A percentile compares a stretch with the other conserved stretches of the same genome.
Conservation (phyloP, 176 grass and related monocot species). For the Aegilops bicornis region DNA sequence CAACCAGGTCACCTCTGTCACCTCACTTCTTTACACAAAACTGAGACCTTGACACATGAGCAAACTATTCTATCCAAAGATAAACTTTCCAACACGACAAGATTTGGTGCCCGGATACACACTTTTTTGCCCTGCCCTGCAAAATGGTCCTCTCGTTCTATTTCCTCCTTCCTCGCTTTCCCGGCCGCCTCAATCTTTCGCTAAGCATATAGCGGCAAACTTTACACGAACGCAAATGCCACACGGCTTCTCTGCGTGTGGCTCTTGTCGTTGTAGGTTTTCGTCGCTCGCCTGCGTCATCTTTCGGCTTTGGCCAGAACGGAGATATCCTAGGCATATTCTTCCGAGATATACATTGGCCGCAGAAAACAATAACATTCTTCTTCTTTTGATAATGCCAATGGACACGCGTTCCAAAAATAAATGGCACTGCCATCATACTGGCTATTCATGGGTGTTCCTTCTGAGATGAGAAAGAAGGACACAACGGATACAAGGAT, state of each 20-base stretch:
- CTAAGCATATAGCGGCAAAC: slow-evolving; percentile 8
- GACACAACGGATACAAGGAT: neutral
- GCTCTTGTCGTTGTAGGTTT: neutral
- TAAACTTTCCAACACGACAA: slow-evolving; percentile 31
- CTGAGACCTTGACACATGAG: slow-evolving; percentile 20
- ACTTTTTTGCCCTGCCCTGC: neutral
- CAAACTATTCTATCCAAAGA: slow-evolving; percentile 6
- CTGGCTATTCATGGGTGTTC: neutral
- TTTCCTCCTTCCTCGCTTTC: slow-evolving; percentile 11
- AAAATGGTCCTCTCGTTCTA: neutral
- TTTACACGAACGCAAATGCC: slow-evolving; percentile 29
- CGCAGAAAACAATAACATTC: neutral
- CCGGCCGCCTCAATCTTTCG: neutral
- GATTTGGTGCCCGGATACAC: neutral
- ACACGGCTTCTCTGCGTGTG: slow-evolving; percentile 22
- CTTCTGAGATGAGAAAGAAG: neutral
- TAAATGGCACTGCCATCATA: neutral
- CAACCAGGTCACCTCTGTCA: neutral
- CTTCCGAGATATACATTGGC: slow-evolving; percentile 26
- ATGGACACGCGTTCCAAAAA: neutral
- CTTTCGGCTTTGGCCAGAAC: neutral
- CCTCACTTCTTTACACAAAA: slow-evolving; percentile 14
- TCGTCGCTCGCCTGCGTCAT: neutral
- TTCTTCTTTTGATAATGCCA: slow-evolving; percentile 1
- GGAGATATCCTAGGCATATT: slow-evolving; percentile 49